Evolutionary conservation across 371 early-diverging fungal species (phyloP), one percentile per base, ranked within the genome.

Genomic region (Chytridium lagenaria): DNA sequence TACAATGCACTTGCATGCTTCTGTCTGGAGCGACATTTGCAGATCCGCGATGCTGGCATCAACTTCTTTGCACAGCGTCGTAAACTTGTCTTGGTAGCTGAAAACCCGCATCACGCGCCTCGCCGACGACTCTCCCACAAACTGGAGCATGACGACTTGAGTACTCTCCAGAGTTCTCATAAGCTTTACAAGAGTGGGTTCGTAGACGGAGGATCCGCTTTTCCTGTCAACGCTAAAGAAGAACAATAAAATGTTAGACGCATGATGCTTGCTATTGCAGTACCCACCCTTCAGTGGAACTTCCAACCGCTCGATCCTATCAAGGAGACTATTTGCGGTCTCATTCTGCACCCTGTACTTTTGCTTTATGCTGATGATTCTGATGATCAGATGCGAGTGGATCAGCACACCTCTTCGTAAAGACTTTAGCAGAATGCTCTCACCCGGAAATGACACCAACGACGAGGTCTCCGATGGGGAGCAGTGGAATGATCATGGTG

Each of bases 71-170:
- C 3, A 12, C 36, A 61, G 23, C 7, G 15, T n/a, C 34, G 30
- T 23, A 61, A 61, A 61, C 61, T 61, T 61, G 31, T 61, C 61
- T 34, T 61, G 61, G 36, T 61, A 61, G 61, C 61, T 61, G 34
- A 61, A 34, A 23, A 61, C 36, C 61, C 34, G 16, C 61, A 61
- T 3, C 2, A 61, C 7, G 10, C 61, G 30, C 36, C 34, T 61
- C 34, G 61, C 36, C 61, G 3, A 33, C 19, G 31, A 16, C 61
- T 61, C 34, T 36, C 61, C 61, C 7, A 37, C 61, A 36, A 34
- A 61, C 61, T 61, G 61, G 34, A 34, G 7, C 61, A 61, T 12
- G 23, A 61, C 61, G 5, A 34, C 36, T 61, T 61, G 12, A 2
- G 61, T 61, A 10, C 61, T 23, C 34, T 61, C 61, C n/a, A 61